Evolutionary conservation across 2,329 filamentous ascomycete genomes (phyloP), one percentile per base, ranked within the genome.

Genomic region (Fusarium sublunatum): DNA sequence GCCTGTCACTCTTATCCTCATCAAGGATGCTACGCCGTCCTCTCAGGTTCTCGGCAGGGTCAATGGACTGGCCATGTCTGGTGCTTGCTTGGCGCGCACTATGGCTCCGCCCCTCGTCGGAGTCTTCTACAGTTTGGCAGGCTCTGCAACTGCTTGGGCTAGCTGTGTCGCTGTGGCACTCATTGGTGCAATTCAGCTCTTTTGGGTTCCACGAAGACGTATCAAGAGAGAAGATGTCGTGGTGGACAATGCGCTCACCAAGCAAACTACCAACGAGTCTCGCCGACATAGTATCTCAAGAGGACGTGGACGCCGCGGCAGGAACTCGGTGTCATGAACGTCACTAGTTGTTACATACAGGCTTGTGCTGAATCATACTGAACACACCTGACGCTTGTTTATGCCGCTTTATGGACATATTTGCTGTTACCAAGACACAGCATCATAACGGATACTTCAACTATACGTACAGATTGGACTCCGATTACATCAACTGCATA

Each of bases 11-110:
- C 79, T 92, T 25, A 91, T 92, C 58, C 79, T 92, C 50, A 83
- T 92, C 70, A 92, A 92, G 73, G 87, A 91, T 76, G 87, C 89
- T 2, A 86, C 87, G 5, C 88, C 88, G 0, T 83, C 85, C 5
- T 79, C 85, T 4, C 82, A 81, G 2, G 83, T 86, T 6, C 79
- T 92, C 13, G 89, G 89, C 2, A 88, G 85, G 67, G 89, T 92
- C 73, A 92, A 92, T 62, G 89, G 89, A 0, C 77, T 91, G 8
- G 88, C 89, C 43, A 90, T 90, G 58, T 89, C 86, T 3, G 88
- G 86, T 2, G 89, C 88, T n/a, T 90, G 89, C 19, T 84, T 87
- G 5, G 88, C 87, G 56, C 82, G 89, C n/a, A 91, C 88, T 0
- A 72, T 91, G 35, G 88, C 88, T 2, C 89, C 88, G 22, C 89